Base-by-base conservation (phyloP, 73 alveolate species). In the Diophrys sp. region DNA sequence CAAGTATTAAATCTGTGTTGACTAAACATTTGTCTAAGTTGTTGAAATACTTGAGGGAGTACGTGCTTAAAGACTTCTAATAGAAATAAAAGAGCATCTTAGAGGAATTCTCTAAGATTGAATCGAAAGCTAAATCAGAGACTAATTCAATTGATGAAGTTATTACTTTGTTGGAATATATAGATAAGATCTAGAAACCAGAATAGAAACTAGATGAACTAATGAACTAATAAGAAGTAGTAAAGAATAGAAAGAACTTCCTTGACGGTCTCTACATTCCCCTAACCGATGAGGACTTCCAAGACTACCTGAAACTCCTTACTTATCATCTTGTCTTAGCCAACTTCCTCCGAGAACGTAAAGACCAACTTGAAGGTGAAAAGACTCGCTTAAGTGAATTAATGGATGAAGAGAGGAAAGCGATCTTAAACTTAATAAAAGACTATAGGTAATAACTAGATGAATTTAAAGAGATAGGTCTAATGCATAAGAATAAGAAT, bases 341-440 rank as follows among this genome's bases (percentile, higher is more conserved):
- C 33, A 70, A 55, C 1, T 80, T 67, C 62, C 77, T 80, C 11
- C 57, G 55, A 33, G 73, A 56, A 14, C 71, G 89, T 33, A 80
- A 80, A 56, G 67, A 72, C 29, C 83, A 80, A 26, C 73, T 80
- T 2, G 54, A 55, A n/a, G 54, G 73, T 69, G 89, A 79, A 5
- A 80, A 80, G 67, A 78, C 31, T 23, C 53, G 56, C 56, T 72
- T 80, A 5, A 34, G 53, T 73, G 28, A 23, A 31, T 71, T 34
- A 67, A 80, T 80, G 89, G 83, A 73, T 23, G 70, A 24, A 28
- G 89, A 80, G 62, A 80, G 73, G 71, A 77, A 68, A 24, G 24
- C 2, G 29, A 25, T 68, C 56, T 28, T 68, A 1, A 55, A 68
- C 2, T 5, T 2, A 28, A 68, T 68, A 26, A 24, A 68, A 2